Evolutionary conservation across 352 stramenopile species (phyloP).

Genomic region (Elongisporangium senticosum): DNA sequence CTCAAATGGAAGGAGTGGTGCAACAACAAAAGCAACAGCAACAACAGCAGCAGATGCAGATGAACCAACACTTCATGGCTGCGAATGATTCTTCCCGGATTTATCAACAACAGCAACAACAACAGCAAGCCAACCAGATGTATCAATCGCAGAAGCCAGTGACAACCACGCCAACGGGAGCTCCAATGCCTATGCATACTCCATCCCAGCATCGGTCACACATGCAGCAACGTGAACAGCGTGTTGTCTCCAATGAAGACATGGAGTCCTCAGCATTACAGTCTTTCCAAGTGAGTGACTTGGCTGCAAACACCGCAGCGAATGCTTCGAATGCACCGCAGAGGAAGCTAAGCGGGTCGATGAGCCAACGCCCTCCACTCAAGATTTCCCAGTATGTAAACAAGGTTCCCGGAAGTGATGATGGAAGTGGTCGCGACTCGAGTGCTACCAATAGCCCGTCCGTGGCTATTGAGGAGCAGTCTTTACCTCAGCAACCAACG

Average conservation of each 20-base stretch:
- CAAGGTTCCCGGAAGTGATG: conserved; percentile 33
- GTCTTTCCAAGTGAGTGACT: background rate
- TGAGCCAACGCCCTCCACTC: conserved; percentile 38
- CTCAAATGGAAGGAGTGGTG: conserved; percentile 38
- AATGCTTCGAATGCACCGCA: background rate
- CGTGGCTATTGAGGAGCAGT: background rate
- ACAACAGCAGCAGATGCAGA: conserved; percentile 22
- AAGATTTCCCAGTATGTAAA: conserved; percentile 76
- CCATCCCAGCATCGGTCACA: background rate
- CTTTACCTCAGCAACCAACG: background rate
- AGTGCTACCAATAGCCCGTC: background rate
- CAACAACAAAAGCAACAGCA: conserved; percentile 32
- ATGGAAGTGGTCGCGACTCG: conserved; percentile 11
- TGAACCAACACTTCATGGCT: conserved; percentile 19
- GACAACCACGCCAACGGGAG: background rate
- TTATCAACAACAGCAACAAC: conserved; percentile 11
- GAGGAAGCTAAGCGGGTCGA: conserved; percentile 5
- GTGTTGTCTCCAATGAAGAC: background rate
- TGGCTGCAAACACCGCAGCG: background rate
- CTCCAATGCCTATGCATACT: background rate
- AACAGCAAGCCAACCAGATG: conserved; percentile 2
- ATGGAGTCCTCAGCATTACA: background rate
- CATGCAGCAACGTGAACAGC: background rate
- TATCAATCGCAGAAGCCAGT: conserved; percentile 2
- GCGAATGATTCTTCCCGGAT: conserved; percentile 2